Evolutionary conservation across 2,329 filamentous ascomycete genomes (phyloP).

Genomic region (Cordyceps fumosorosea): DNA sequence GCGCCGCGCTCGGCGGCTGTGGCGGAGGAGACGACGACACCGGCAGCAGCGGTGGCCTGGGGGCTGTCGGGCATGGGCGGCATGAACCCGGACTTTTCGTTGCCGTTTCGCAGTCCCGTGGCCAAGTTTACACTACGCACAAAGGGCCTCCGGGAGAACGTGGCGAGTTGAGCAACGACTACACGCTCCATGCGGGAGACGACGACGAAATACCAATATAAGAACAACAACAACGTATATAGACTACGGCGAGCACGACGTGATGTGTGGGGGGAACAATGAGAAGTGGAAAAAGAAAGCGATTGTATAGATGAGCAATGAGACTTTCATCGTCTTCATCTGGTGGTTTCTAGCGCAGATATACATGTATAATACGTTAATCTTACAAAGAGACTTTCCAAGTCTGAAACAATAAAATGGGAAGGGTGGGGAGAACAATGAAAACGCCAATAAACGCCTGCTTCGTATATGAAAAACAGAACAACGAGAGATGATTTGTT

Average conservation of each 20-base stretch:
- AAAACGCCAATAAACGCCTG: not conserved
- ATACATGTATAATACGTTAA: slow-evolving; percentile 1
- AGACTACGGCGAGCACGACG: not conserved
- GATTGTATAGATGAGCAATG: not conserved
- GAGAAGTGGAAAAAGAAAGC: not conserved
- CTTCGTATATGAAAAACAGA: not conserved
- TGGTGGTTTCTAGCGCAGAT: not conserved
- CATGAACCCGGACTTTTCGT: slow-evolving; percentile 20
- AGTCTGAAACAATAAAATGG: not conserved
- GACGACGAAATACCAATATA: not conserved
- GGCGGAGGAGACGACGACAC: slow-evolving; percentile 17
- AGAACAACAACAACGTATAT: not conserved
- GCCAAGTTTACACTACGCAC: slow-evolving; percentile 47
- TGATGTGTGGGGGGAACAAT: not conserved
- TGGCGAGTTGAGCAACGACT: slow-evolving; percentile 19
- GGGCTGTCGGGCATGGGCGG: slow-evolving; percentile 5
- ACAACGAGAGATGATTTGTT: not conserved
- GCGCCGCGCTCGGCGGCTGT: slow-evolving; percentile 32
- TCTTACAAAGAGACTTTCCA: slow-evolving; percentile 6
- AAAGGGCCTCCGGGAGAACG: slow-evolving; percentile 48
- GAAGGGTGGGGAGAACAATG: not conserved
- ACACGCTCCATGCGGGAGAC: not conserved
- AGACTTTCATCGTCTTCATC: not conserved
- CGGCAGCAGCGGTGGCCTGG: not conserved
- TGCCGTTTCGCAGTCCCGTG: slow-evolving; percentile 42